Evolutionary conservation across 23 red algal species (phyloP), one percentile per base, ranked within the genome.

Genomic region (Porphyridium purpureum): DNA sequence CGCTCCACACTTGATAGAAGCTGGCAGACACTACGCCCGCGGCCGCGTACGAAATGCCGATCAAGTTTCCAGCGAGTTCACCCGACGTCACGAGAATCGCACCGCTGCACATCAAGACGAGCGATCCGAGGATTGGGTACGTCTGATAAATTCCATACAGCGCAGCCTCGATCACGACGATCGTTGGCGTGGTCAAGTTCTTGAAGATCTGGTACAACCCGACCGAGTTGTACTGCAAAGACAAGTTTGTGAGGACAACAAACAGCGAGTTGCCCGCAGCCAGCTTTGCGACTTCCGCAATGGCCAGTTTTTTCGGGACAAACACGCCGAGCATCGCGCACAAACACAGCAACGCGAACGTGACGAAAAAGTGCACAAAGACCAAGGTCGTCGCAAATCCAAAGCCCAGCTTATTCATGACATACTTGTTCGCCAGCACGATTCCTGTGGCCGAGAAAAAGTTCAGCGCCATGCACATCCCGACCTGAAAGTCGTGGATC

Each of bases 161-260:
- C 8, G 80, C 22, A 3, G 76, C 77, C 46, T 94, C 88, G 42
- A 94, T 83, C 2, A 79, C 76, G 7, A 94, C 72, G 11, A 94
- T 74, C 3, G 66, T 78, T 4, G 75, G 72, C 4, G 75, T 73
- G 0, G 77, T 94, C 88, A 94, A 52, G 57, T 94, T 76, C 59
- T 94, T 94, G 60, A 94, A 70, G 25, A 94, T 63, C 62, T 94
- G 88, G 54, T 94, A 94, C 50, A 84, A 94, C 2, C 76, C 77
- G 5, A 94, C 59, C 27, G 79, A 81, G 52, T 94, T 94, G 62
- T 85, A 67, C 49, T 80, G 78, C 34, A 94, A 69, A 49, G 72
- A 81, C 44, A 94, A 69, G 42, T 94, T 94, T 51, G 88, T 76
- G n/a, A 94, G 72, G 2, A 94, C 88, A 40, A 94, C 88, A 79